phyloP scores from a whole-genome alignment of 202 grass and related monocot genomes.

The Hordeum pubiflorum region DNA sequence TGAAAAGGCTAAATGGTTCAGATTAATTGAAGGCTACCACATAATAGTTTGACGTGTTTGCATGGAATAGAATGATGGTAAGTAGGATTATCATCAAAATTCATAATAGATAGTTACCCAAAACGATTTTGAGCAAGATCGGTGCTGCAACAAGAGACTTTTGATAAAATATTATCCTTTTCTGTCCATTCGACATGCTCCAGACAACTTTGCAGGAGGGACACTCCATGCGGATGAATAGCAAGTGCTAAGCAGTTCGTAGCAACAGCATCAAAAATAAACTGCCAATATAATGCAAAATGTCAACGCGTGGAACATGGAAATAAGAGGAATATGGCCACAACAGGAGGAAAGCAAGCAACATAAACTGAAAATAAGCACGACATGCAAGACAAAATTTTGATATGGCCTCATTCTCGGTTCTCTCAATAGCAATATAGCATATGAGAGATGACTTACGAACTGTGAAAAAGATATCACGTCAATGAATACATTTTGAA shows the following conservation, averaged over 20 bases:
- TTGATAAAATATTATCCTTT: conserved; percentile 20
- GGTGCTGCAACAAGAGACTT: conserved; percentile 4
- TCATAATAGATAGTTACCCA: conserved; percentile 30
- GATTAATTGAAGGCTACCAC: background rate
- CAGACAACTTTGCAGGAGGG: conserved; percentile 36
- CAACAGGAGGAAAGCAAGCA: background rate
- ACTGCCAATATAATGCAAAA: conserved; percentile 21
- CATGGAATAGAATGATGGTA: background rate
- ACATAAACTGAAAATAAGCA: background rate
- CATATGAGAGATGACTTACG: background rate
- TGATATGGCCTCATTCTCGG: background rate
- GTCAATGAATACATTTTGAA: background rate
- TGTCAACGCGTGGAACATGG: background rate
- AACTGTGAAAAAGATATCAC: background rate
- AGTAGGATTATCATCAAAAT: background rate
- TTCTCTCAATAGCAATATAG: background rate
- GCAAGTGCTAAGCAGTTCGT: conserved; percentile 22
- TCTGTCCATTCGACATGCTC: background rate
- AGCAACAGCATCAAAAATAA: conserved; percentile 34
- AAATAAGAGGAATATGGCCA: background rate
- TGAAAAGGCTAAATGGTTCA: background rate
- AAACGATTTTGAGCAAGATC: conserved; percentile 40
- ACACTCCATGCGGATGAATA: conserved; percentile 28
- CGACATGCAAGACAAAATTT: background rate
- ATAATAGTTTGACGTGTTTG: background rate